Evolutionary conservation across 768 basidiomycete genomes (phyloP), one percentile per base, ranked within the genome.

Genomic region (Astraeus odoratus): DNA sequence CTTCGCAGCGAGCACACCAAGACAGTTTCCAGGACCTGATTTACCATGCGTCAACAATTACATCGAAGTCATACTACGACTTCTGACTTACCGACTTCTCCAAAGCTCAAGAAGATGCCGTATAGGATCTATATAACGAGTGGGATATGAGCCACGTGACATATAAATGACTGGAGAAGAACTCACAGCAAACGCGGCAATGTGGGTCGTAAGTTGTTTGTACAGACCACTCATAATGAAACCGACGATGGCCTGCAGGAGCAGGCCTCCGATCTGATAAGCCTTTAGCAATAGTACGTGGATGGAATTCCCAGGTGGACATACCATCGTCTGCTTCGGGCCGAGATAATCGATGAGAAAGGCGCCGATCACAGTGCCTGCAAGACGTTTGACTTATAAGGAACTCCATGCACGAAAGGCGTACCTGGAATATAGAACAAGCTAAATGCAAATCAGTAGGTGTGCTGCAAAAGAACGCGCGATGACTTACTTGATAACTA

Each of bases 211-310:
- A 43, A 92, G 69, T 65, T 71, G 67, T 20, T 49, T 56, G 65
- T 94, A 96, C 16, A 80, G 67, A 1, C 89, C 94, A 50, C 86
- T 86, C 83, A 97, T 88, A 61, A 90, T 77, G 67, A 96, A 96
- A 5, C 94, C 88, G 39, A 87, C 68, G 50, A 86, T 40, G 2
- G 84, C 81, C 60, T 90, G 87, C 20, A 64, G 53, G 22, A 87
- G 31, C 8, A 89, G 72, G 36, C 87, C 86, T 22, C 58, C 53
- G 51, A 89, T 87, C 83, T 85, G 15, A 34, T 23, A 5, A 36
- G 16, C 7, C 27, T 53, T 6, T 31, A 27, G 13, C 15, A 27
- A 30, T 30, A 40, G 39, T 18, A 46, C 33, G 22, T 42, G 42
- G 20, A 46, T 18, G 8, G 19, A 20, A 25, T 12, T 24, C 15